A percentile compares a stretch with the other conserved stretches of the same genome.
These are phyloP conservation scores for Ceratocystis colombiana DNA, from an alignment of 2,329 filamentous ascomycete species.

Conservation along the genomic window DNA sequence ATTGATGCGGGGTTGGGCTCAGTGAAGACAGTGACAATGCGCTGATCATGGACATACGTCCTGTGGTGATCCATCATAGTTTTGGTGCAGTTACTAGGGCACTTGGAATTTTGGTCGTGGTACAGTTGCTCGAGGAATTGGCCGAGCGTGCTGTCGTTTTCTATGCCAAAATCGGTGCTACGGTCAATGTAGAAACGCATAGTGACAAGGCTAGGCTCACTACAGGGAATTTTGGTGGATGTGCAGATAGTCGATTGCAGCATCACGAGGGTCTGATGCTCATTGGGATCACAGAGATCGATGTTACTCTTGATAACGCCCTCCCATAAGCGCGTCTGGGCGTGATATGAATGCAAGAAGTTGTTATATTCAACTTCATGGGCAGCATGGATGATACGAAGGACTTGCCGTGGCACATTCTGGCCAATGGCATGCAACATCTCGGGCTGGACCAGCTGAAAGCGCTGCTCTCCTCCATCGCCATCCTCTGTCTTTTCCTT, in stretches of 20 bases:
- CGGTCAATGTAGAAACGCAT: conserved; percentile 93
- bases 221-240: conserved; percentile 83
- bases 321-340: conserved; percentile 93
- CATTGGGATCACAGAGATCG: conserved; percentile 86
- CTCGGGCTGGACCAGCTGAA: conserved; percentile 84
- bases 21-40: conserved; percentile 82
- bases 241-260: conserved; percentile 91
- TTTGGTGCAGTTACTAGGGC: conserved; percentile 75
- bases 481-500: conserved; percentile 35
- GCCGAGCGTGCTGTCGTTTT: conserved; percentile 84
- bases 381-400: conserved; percentile 87
- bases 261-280: conserved; percentile 92
- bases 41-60: conserved; percentile 94
- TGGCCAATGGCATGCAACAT: conserved; percentile 84
- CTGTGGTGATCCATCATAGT: conserved; percentile 88
- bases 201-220: conserved; percentile 79
- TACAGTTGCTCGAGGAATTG: conserved; percentile 92
- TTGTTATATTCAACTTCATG: conserved; percentile 97
- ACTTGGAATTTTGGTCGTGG: conserved; percentile 62
- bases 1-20: conserved; percentile 46
- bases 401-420: conserved; percentile 72
- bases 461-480: conserved; percentile 60
- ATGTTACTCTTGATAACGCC: conserved; percentile 81
- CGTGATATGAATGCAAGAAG: conserved; percentile 84
- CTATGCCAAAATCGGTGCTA: conserved; percentile 57